phyloP scores from a whole-genome alignment of 31 red algal species.

The Asparagopsis taxiformis region DNA sequence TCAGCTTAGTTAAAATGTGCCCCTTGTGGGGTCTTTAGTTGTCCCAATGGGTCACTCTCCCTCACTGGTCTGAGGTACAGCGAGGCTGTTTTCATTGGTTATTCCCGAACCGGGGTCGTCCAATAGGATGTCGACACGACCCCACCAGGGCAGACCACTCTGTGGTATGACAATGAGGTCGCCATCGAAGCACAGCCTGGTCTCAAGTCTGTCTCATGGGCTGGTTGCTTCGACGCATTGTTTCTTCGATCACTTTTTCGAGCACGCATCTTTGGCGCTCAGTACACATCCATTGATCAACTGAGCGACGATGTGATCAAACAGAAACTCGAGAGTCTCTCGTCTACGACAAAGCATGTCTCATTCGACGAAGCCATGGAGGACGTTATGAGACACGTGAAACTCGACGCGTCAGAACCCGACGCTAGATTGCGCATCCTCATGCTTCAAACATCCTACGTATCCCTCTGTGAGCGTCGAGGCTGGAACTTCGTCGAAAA shows the following conservation, averaged over 20 bases:
- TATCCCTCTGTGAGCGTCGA: conserved; percentile 5
- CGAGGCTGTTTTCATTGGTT: too few relatives aligned
- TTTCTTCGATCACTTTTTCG: conserved; percentile 13
- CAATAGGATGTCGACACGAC: too few relatives aligned
- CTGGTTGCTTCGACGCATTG: conserved; percentile 11
- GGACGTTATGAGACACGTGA: conserved; percentile 12
- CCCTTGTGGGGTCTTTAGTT: too few relatives aligned
- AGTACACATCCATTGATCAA: not conserved
- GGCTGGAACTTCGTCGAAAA: conserved; percentile 19
- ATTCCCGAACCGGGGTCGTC: too few relatives aligned
- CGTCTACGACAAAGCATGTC: not conserved
- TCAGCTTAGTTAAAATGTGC: too few relatives aligned
- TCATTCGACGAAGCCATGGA: conserved; percentile 4
- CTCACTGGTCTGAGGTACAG: too few relatives aligned
- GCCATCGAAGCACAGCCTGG: conserved; percentile 16
- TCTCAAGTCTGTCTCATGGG: not conserved
- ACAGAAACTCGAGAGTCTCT: conserved; percentile 2
- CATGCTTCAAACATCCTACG: conserved; percentile 9
- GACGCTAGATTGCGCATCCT: conserved; percentile 25
- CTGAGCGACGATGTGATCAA: conserved; percentile 16
- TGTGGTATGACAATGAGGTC: too few relatives aligned
- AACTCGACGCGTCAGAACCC: conserved; percentile 7
- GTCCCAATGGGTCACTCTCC: too few relatives aligned
- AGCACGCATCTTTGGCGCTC: conserved; percentile 22
- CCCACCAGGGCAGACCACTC: too few relatives aligned